Conservation (phyloP, 2,329 filamentous ascomycete genomes). For the Verticillium isaacii region DNA sequence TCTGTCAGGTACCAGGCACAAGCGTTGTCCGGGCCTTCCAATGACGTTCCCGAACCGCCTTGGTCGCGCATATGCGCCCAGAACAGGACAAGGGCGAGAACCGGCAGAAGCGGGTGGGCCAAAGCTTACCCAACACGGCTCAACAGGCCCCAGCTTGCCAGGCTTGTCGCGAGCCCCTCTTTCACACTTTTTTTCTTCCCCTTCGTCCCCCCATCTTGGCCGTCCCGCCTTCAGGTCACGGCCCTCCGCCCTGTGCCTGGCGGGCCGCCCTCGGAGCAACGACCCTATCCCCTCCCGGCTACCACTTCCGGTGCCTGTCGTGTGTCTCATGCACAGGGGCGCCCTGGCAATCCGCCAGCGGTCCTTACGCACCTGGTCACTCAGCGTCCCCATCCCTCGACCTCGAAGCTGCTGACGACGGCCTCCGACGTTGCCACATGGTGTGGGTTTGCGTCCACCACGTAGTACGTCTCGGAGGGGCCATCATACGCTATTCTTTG, state of each 20-base stretch:
- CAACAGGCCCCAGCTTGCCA: background rate
- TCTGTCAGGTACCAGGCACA: slow-evolving; percentile 37
- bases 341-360: background rate
- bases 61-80: background rate
- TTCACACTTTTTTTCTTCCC: background rate
- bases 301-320: background rate
- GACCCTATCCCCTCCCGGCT: background rate
- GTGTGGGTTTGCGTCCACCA: background rate
- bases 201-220: background rate
- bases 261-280: slow-evolving; percentile 1
- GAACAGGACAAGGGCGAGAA: background rate
- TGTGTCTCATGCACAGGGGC: background rate
- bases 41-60: slow-evolving; percentile 15
- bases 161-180: background rate
- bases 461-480: background rate
- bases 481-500: background rate
- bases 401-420: background rate
- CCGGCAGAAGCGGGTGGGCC: background rate
- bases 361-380: background rate
- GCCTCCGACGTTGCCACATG: background rate
- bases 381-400: background rate
- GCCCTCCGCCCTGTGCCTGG: background rate
- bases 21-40: slow-evolving; percentile 20
- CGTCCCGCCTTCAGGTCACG: background rate
- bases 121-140: background rate